Evolutionary conservation across 345 rosid genomes (phyloP).

Genomic region (Syzygium oleosum): DNA sequence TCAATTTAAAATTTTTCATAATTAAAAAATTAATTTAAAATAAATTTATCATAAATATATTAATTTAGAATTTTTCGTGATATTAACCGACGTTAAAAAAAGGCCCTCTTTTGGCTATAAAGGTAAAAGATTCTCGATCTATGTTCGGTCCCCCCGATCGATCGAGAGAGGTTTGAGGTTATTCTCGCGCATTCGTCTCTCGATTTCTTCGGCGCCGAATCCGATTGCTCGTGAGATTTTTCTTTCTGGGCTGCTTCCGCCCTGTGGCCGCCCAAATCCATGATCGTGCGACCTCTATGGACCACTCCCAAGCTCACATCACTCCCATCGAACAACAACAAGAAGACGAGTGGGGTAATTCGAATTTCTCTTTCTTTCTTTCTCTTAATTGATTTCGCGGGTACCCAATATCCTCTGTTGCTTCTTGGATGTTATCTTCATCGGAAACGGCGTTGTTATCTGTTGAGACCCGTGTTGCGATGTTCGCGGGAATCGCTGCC

Average conservation of each 20-base stretch:
- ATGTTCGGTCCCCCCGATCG: no score
- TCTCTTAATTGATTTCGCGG: not conserved
- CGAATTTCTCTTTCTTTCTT: not conserved
- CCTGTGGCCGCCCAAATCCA: conserved; percentile 54
- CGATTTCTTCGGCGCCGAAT: not conserved
- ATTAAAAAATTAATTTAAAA: no score
- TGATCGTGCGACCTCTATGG: conserved; percentile 69
- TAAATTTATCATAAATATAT: no score
- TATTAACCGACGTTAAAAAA: fast-evolving
- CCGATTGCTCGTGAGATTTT: not conserved
- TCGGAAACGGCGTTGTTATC: not conserved
- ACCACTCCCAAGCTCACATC: conserved; percentile 41
- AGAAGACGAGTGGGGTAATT: conserved; percentile 86
- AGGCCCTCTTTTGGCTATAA: not conserved
- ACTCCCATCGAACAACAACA: conserved; percentile 27
- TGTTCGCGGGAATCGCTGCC: not conserved
- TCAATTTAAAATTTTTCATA: no score
- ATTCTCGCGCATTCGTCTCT: not conserved
- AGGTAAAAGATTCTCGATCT: not conserved
- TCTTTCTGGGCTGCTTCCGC: conserved; percentile 38
- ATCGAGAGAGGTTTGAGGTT: no score
- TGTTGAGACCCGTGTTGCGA: not conserved
- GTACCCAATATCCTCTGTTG: conserved; percentile 1
- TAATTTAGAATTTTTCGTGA: no score
- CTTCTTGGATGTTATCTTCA: not conserved